Evolutionary conservation across 108 stramenopile species (phyloP).

Genomic region (Pinguiococcus pyrenoidosus): DNA sequence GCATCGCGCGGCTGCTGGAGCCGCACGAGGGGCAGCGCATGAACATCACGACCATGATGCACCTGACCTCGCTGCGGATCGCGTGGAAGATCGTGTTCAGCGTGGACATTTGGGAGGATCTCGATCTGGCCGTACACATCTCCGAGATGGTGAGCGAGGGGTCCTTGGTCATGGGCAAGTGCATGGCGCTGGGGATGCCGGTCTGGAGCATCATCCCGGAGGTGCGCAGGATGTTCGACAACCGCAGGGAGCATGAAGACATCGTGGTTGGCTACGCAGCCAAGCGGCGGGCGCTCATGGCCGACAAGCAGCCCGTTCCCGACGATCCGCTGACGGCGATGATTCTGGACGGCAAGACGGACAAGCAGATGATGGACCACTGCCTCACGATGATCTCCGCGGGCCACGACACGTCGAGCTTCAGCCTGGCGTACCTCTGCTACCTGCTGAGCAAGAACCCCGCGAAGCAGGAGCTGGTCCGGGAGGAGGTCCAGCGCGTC

Average conservation of each 20-base stretch:
- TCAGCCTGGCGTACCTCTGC: slow-evolving; percentile 14
- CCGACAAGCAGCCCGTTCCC: neutral
- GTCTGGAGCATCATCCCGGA: slow-evolving; percentile 8
- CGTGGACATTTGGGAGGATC: neutral
- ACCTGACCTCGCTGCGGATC: slow-evolving; percentile 8
- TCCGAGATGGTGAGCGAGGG: slow-evolving; percentile 6
- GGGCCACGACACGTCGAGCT: slow-evolving; percentile 33
- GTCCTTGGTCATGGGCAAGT: slow-evolving; percentile 8
- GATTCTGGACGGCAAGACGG: slow-evolving; percentile 2
- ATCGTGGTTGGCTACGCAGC: neutral
- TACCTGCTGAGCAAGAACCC: slow-evolving; percentile 16
- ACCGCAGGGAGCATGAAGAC: neutral
- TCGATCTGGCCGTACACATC: neutral
- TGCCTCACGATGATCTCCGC: slow-evolving; percentile 19
- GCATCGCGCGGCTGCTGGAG: slow-evolving; percentile 1
- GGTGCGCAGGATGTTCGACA: neutral
- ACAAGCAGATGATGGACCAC: slow-evolving; percentile 12
- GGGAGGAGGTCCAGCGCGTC: slow-evolving; percentile 1
- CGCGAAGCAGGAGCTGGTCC: slow-evolving; percentile 13
- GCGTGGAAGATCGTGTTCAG: neutral
- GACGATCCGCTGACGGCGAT: slow-evolving; percentile 21
- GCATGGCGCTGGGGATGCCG: slow-evolving; percentile 17
- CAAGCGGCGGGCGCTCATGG: neutral
- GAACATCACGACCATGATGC: slow-evolving; percentile 9
- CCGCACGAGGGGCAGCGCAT: neutral